Conservation (phyloP, 352 stramenopile species). For the Blastocystis sp. region DNA sequence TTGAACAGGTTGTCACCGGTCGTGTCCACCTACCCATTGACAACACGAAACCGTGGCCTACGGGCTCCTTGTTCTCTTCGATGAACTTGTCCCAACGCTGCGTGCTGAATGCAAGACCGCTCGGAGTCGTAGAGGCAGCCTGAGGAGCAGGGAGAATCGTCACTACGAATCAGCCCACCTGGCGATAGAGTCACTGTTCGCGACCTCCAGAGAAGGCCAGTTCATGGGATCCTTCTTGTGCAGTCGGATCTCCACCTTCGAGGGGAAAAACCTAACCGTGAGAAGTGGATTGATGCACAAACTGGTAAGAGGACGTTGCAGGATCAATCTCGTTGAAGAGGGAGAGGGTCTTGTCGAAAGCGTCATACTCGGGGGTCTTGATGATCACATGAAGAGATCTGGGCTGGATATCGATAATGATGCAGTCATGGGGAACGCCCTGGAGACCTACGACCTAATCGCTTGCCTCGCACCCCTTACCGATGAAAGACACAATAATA, state of each 20-base stretch:
- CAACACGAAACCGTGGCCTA: neutral
- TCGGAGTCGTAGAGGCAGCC: neutral
- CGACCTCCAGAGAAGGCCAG: conserved; percentile 54
- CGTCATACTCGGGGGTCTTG: conserved; percentile 56
- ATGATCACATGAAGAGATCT: conserved; percentile 15
- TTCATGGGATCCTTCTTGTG: conserved; percentile 46
- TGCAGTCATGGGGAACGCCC: conserved; percentile 34
- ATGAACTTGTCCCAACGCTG: conserved; percentile 51
- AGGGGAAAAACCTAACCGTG: conserved; percentile 40
- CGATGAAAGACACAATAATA: conserved; percentile 58
- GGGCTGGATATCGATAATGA: conserved; percentile 65
- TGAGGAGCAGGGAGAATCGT: conserved; percentile 1
- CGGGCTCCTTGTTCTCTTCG: conserved; percentile 49
- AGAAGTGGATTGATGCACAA: neutral
- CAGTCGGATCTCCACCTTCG: conserved; percentile 65
- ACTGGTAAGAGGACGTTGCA: conserved; percentile 62
- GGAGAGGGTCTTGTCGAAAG: conserved; percentile 50
- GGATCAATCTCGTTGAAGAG: conserved; percentile 50
- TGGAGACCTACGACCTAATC: conserved; percentile 12
- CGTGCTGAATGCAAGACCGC: conserved; percentile 26
- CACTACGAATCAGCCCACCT: neutral
- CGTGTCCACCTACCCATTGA: conserved; percentile 45
- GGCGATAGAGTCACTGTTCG: neutral
- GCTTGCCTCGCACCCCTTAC: neutral
- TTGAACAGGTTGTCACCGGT: conserved; percentile 63